Evolutionary conservation across 1,284 basidiomycete genomes (phyloP).

Genomic region (Ceratobasidium sp.): DNA sequence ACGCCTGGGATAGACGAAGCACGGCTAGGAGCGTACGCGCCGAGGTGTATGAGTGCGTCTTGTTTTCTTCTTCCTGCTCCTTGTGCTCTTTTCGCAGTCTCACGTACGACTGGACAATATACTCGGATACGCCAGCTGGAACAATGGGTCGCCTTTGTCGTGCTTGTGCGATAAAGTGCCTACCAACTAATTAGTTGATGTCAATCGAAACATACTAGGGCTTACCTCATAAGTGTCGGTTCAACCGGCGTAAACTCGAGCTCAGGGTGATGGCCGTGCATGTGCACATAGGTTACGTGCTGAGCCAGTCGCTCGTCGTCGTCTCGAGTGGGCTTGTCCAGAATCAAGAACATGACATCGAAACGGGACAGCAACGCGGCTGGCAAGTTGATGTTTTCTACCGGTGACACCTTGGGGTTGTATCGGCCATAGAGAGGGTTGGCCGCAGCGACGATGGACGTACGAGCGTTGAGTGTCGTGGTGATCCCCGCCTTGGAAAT

Average conservation of each 20-base stretch:
- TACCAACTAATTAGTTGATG: slow-evolving; percentile 46
- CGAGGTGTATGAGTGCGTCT: slow-evolving; percentile 94
- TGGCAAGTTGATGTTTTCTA: slow-evolving; percentile 99
- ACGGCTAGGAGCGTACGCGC: slow-evolving; percentile 95
- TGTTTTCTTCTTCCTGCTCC: slow-evolving; percentile 88
- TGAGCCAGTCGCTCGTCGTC: slow-evolving; percentile 96
- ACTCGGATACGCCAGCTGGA: slow-evolving; percentile 84
- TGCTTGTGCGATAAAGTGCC: slow-evolving; percentile 96
- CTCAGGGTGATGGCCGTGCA: slow-evolving; percentile 89
- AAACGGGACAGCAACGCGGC: slow-evolving; percentile 96
- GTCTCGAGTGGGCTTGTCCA: slow-evolving; percentile 93
- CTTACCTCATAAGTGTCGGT: slow-evolving; percentile 85
- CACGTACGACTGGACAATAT: slow-evolving; percentile 95
- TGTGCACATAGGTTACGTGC: slow-evolving; percentile 98
- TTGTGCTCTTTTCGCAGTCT: slow-evolving; percentile 91
- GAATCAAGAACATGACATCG: slow-evolving; percentile 94
- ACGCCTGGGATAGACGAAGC: slow-evolving; percentile 91
- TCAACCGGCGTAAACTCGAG: slow-evolving; percentile 83
- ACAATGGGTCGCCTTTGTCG: slow-evolving; percentile 88
- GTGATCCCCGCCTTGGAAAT: slow-evolving; percentile 99
- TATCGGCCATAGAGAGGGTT: slow-evolving; percentile 98
- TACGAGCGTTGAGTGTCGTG: slow-evolving; percentile 97
- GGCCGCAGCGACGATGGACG: slow-evolving; percentile 96
- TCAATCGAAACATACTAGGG: slow-evolving; percentile 7
- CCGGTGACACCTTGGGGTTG: slow-evolving; percentile 95